phyloP scores from a whole-genome alignment of 2,329 filamentous ascomycete species.

The Colletotrichum filicis region DNA sequence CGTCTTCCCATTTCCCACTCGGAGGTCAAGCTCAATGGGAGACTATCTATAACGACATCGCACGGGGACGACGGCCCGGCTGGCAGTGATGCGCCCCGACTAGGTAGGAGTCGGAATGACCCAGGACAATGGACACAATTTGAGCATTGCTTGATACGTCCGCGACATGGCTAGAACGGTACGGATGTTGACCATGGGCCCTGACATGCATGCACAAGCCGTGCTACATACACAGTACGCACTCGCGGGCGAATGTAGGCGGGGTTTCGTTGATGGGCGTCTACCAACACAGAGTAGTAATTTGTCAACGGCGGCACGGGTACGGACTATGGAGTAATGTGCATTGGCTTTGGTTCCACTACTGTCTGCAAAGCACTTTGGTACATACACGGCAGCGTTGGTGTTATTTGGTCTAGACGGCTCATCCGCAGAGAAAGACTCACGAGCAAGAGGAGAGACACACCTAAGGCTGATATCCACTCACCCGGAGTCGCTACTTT shows the following conservation, averaged over 20 bases:
- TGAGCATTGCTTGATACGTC: neutral
- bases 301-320: neutral
- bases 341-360: neutral
- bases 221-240: neutral
- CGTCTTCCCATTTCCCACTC: neutral
- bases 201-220: neutral
- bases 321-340: neutral
- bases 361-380: neutral
- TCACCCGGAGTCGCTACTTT: neutral
- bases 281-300: neutral
- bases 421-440: neutral
- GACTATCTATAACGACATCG: neutral
- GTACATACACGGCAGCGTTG: neutral
- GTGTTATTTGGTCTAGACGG: neutral
- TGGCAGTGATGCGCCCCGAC: neutral
- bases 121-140: neutral
- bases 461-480: constrained; percentile 5
- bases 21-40: neutral
- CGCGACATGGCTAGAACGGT: too few relatives aligned
- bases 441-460: neutral
- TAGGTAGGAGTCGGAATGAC: neutral
- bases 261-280: neutral
- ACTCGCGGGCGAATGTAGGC: neutral
- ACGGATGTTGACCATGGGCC: neutral
- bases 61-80: neutral